Evolutionary conservation across 352 stramenopile genomes (phyloP).

Genomic region (Phytophthora fragariae): DNA sequence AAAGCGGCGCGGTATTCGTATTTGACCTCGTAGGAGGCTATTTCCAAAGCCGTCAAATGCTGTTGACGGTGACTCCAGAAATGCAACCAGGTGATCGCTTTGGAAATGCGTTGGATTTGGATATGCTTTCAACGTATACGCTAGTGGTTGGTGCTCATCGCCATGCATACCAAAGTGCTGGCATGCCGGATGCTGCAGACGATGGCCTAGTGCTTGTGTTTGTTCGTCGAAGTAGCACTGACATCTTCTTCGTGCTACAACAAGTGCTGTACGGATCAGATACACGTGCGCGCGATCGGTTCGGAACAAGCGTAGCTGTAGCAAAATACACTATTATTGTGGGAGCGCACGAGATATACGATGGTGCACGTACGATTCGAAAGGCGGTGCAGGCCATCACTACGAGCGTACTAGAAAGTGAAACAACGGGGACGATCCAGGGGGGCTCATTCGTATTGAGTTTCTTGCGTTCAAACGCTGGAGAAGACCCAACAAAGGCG

Average conservation of each 20-base stretch:
- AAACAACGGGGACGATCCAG: constrained; percentile 21
- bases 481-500: constrained; percentile 13
- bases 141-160: constrained; percentile 70
- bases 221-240: constrained; percentile 48
- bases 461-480: constrained; percentile 41
- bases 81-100: constrained; percentile 68
- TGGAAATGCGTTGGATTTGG: constrained; percentile 69
- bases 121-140: constrained; percentile 78
- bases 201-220: constrained; percentile 67
- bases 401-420: constrained; percentile 36
- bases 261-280: constrained; percentile 76
- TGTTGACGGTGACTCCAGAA: constrained; percentile 59
- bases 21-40: constrained; percentile 69
- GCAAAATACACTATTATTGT: constrained; percentile 79
- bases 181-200: constrained; percentile 36
- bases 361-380: constrained; percentile 64
- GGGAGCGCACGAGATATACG: constrained; percentile 69
- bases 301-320: constrained; percentile 75
- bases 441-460: constrained; percentile 66
- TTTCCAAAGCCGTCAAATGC: constrained; percentile 71
- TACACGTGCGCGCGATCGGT: constrained; percentile 65
- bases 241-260: constrained; percentile 80
- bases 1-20: constrained; percentile 74
- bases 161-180: constrained; percentile 45
- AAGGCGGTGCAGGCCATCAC: constrained; percentile 77